A percentile compares a stretch with the other conserved stretches of the same genome.
phyloP scores from a whole-genome alignment of 2,329 filamentous ascomycete genomes.

The Lachnellula occidentalis region DNA sequence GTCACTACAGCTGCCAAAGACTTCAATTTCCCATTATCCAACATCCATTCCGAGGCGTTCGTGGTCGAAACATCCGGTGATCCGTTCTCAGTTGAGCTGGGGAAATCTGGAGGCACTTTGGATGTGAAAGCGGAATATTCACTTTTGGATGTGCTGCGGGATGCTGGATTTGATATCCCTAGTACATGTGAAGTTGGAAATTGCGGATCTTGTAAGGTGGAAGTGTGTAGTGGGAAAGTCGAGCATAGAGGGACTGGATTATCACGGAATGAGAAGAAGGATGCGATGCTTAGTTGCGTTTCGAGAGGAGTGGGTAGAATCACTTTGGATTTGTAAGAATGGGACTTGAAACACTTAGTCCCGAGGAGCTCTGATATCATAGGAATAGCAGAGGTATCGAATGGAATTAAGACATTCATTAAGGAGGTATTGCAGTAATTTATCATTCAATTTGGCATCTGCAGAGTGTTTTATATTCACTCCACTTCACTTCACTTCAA shows the following conservation, averaged over 20 bases:
- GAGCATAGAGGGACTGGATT: conserved; percentile 36
- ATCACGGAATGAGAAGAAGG: conserved; percentile 30
- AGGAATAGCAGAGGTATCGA: too few relatives aligned
- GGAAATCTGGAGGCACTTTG: conserved; percentile 36
- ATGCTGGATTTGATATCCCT: conserved; percentile 35
- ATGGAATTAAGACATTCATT: too few relatives aligned
- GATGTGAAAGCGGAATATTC: conserved; percentile 37
- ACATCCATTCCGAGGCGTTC: conserved; percentile 58
- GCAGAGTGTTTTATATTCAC: too few relatives aligned
- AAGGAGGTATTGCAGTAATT: too few relatives aligned
- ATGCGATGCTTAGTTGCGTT: conserved; percentile 18
- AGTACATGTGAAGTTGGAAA: conserved; percentile 39
- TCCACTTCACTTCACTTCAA: too few relatives aligned
- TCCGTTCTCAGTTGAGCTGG: conserved; percentile 52
- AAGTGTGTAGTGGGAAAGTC: conserved; percentile 32
- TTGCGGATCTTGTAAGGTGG: conserved; percentile 38
- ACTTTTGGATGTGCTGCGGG: conserved; percentile 37
- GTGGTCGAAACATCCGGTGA: conserved; percentile 47
- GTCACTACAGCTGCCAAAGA: conserved; percentile 37
- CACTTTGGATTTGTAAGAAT: conserved; percentile 7
- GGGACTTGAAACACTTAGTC: not conserved
- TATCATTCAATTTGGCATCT: too few relatives aligned
- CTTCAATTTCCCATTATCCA: conserved; percentile 39
- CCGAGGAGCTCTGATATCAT: too few relatives aligned
- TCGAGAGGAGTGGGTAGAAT: conserved; percentile 15